Evolutionary conservation across 495 filamentous ascomycete species (phyloP), one percentile per base, ranked within the genome.

Genomic region (Rhypophila decipiens): DNA sequence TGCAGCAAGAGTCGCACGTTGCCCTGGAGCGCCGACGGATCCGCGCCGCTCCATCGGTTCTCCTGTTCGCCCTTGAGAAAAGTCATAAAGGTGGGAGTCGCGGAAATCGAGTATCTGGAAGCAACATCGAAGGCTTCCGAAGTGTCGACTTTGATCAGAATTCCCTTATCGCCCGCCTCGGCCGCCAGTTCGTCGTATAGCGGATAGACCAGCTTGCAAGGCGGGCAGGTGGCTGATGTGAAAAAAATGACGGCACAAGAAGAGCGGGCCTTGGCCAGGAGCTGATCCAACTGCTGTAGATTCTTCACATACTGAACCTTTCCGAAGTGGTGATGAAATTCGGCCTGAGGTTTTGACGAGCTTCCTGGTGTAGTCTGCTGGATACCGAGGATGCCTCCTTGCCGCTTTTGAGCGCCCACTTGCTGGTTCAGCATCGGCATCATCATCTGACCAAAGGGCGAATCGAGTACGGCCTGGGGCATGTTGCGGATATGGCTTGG

Each of bases 1-100:
- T 86, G 74, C 15, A 90, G 61, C 4, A 96, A 71, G 44, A 88
- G 67, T 12, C 79, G 71, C n/a, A 91, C 74, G 50, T 88, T 90
- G 18, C 77, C 79, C 49, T 77, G 76, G 7, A 97, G 71, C 10
- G 82, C 75, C 17, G 66, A 66, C 8, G 82, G 76, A 57, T 86
- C 83, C 5, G 86, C 87, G 5, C 89, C 89, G 39, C 71, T 74
- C 90, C 90, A 97, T 52, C 84, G 73, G 53, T 90, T 82, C 10
- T 86, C 74, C 62, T 90, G 80, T 44, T 82, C 59, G 12, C 89
- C 89, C 46, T 78, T 82, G 29, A 93, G 63, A 54, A 89, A 96
- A 2, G 88, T 90, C 57, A 91, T 85, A 61, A 96, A 96, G 2
- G 93, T 96, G 2, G 91, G 91, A 0, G 89, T 95, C 21, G 84